A percentile compares a stretch with the other conserved stretches of the same genome.
Conservation (phyloP, 202 grass and related monocot species). For the Sporobolus alterniflorus region DNA sequence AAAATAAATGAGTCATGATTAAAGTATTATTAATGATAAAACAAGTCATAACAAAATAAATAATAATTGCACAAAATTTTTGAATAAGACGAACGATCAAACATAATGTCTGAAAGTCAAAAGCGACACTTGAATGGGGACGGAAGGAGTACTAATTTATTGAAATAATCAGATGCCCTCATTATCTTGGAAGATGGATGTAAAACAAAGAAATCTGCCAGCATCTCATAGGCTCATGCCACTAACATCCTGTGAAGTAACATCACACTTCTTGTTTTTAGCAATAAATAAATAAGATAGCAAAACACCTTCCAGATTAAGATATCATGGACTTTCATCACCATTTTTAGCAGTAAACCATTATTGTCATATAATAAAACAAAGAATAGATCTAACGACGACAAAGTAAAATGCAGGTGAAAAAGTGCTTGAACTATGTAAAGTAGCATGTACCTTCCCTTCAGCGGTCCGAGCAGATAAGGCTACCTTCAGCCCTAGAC, state of each 20-base stretch:
- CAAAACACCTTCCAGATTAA: background rate
- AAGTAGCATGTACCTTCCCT: constrained; percentile 59
- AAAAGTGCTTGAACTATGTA: background rate
- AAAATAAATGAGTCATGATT: too few relatives aligned
- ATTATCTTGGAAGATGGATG: background rate
- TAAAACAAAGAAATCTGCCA: background rate
- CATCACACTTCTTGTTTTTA: background rate
- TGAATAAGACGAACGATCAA: too few relatives aligned
- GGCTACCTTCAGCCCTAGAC: constrained; percentile 82
- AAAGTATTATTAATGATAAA: too few relatives aligned
- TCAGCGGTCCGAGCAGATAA: constrained; percentile 74
- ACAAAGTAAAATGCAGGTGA: constrained; percentile 1
- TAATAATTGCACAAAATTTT: too few relatives aligned
- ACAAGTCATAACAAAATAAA: too few relatives aligned
- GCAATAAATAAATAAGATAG: background rate
- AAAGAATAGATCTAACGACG: background rate
- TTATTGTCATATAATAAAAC: constrained; percentile 1
- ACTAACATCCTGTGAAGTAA: background rate
- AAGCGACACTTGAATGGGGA: too few relatives aligned
- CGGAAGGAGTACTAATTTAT: too few relatives aligned
- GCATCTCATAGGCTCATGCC: background rate
- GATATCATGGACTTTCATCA: background rate
- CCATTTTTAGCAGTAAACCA: background rate
- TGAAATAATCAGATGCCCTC: background rate
- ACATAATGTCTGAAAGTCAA: too few relatives aligned